Base-by-base conservation (phyloP, 495 filamentous ascomycete species). In the Penicillium angulare region DNA sequence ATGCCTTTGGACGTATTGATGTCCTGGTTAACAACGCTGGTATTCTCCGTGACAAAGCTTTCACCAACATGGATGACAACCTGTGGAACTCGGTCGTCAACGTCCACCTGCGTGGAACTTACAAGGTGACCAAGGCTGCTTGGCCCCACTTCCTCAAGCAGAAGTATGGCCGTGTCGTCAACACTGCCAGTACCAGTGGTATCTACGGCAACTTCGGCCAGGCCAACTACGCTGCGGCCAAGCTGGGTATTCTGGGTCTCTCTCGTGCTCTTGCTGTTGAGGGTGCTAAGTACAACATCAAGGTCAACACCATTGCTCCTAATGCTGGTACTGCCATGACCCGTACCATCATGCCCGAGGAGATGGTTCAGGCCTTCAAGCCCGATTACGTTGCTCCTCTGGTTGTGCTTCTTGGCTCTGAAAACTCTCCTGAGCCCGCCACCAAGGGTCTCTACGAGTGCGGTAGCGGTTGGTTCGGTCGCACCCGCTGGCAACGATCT, bases 161-260 rank as follows among this genome's bases (percentile, higher is more conserved):
- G 76, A 97, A 96, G 81, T 97, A 97, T 56, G 93, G 93, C 55
- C 89, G 93, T 62, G 80, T 98, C 46, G 79, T 98, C 67, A 98
- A 98, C 78, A 98, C 93, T 49, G 90, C 93, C 13, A 95, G 88
- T 40, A 96, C 93, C 31, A 92, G 87, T 65, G 93, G 93, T 72
- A 97, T 98, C 73, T 98, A 98, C 61, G 93, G 93, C 56, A 98
- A 96, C 79, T 98, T 98, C 60, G 93, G 93, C 47, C 93, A 98
- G 75, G 91, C 93, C 60, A 97, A 98, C 77, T 98, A 98, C 69
- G 84, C 93, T 44, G 87, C 92, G 45, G 93, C 95, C 16, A 98
- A 98, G 83, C 81, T 85, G 52, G 95, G 87, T 69, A 98, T 98
- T 58, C 84, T 98, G 23, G 93, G 93, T 47, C 88, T 98, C 75